A percentile compares a stretch with the other conserved stretches of the same genome.
These are phyloP conservation scores for Tetrahymena elliotti DNA, from an alignment of 73 alveolate species.

Conservation along the genomic window DNA sequence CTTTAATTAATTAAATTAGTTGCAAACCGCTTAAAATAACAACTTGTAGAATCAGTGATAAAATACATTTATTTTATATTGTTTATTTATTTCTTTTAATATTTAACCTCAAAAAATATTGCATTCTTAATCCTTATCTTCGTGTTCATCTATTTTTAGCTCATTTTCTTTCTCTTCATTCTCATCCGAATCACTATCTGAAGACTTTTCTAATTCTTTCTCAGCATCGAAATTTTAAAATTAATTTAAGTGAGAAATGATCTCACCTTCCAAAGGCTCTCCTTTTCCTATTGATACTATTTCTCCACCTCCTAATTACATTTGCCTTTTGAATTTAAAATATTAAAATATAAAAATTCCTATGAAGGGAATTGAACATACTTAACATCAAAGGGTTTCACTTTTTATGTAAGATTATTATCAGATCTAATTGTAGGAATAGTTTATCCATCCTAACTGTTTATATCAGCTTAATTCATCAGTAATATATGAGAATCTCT, in stretches of 20 bases:
- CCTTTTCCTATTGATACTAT: neutral
- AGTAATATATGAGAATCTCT: neutral
- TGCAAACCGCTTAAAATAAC: neutral
- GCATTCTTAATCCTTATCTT: neutral
- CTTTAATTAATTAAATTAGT: no score
- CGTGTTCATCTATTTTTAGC: neutral
- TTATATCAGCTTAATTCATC: neutral
- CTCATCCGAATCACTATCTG: neutral
- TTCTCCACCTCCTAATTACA: neutral
- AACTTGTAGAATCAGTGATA: neutral
- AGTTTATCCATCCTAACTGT: neutral
- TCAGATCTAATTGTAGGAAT: neutral
- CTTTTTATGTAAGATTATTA: neutral
- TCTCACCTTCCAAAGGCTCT: neutral
- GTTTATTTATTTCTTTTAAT: no score
- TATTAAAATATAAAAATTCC: no score
- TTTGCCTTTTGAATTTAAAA: neutral
- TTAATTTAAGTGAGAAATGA: neutral
- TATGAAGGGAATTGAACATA: neutral
- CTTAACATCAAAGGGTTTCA: neutral
- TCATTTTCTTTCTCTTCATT: neutral
- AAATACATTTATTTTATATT: no score
- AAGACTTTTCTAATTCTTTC: neutral
- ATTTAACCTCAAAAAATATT: neutral
- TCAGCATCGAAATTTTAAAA: neutral